Conservation (phyloP, 352 stramenopile species). For the Globisporangium polare region DNA sequence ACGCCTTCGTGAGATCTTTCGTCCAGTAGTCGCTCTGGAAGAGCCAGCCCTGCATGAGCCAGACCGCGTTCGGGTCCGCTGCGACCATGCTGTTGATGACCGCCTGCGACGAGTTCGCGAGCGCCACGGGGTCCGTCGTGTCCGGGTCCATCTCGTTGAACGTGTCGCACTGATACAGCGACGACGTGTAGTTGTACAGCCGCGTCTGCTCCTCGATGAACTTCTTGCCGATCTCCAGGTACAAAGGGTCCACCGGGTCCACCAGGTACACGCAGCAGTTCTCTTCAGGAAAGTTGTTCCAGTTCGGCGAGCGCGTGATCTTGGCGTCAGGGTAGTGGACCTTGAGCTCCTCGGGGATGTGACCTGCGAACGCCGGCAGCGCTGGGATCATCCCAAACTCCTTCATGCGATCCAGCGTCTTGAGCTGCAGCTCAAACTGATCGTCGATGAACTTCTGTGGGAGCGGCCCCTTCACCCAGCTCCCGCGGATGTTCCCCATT, state of each 20-base stretch:
- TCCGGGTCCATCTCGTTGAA: slow-evolving; percentile 84
- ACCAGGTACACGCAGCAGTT: slow-evolving; percentile 86
- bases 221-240: slow-evolving; percentile 67
- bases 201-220: slow-evolving; percentile 70
- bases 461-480: slow-evolving; percentile 79
- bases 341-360: slow-evolving; percentile 85
- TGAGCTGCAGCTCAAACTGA: slow-evolving; percentile 70
- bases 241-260: slow-evolving; percentile 77
- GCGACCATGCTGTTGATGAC: slow-evolving; percentile 74
- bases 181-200: slow-evolving; percentile 73
- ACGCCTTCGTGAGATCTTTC: slow-evolving; percentile 49
- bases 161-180: slow-evolving; percentile 75
- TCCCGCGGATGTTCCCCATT: slow-evolving; percentile 88
- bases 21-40: slow-evolving; percentile 75
- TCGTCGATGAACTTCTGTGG: slow-evolving; percentile 82
- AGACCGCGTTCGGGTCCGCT: slow-evolving; percentile 68
- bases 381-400: slow-evolving; percentile 88
- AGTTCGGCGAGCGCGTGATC: slow-evolving; percentile 78
- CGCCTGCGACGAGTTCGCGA: slow-evolving; percentile 51
- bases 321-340: slow-evolving; percentile 65
- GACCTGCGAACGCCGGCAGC: slow-evolving; percentile 86
- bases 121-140: slow-evolving; percentile 41
- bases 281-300: slow-evolving; percentile 72
- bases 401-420: slow-evolving; percentile 83
- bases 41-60: slow-evolving; percentile 83